Evolutionary conservation across 208 protist genomes (phyloP), one percentile per base, ranked within the genome.

Genomic region (Wallacemonas rigidus): DNA sequence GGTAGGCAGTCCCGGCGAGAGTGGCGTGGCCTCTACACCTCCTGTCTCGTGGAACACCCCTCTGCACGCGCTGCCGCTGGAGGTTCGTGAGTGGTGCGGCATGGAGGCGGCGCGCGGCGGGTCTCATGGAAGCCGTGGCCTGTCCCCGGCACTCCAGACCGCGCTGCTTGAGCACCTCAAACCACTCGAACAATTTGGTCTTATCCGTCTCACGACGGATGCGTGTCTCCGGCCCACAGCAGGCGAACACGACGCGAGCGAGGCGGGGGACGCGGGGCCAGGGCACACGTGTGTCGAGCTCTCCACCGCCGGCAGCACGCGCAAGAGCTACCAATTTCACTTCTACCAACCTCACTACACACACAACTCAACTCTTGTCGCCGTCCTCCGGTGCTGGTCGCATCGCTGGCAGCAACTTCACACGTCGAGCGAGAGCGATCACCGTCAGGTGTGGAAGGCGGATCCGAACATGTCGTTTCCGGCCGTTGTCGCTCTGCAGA

Each of bases 301-400:
- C 12, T 4, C 14, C 58, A 9, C 41, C 12, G 40, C 38, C 5
- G 69, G 69, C 55, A 44, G 40, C 43, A 36, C 62, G 69, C 58
- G 55, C 9, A 17, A 9, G 53, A 62, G 73, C 5, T 47, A 71
- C 63, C 50, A 55, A 17, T 45, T 26, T 47, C 4, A 39, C 45
- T 38, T 71, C 68, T 57, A 69, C 70, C 2, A 43, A 47, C 26
- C 70, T 39, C 39, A 76, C 57, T 55, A 72, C 71, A 75, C 71
- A 5, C 50, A 71, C 5, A 60, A 58, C 1, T 64, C 72, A 17
- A 75, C 79, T 12, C 57, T 79, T n/a, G 80, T 88, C 77, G 69
- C 72, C 57, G 78, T 90, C 63, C 72, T 95, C 75, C 77, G 73
- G n/a, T 95, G 88, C 70, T 95, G 91, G 89, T 36, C 62, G 4